Evolutionary conservation across 345 rosid genomes (phyloP), one percentile per base, ranked within the genome.

Genomic region (Trapa incisa): DNA sequence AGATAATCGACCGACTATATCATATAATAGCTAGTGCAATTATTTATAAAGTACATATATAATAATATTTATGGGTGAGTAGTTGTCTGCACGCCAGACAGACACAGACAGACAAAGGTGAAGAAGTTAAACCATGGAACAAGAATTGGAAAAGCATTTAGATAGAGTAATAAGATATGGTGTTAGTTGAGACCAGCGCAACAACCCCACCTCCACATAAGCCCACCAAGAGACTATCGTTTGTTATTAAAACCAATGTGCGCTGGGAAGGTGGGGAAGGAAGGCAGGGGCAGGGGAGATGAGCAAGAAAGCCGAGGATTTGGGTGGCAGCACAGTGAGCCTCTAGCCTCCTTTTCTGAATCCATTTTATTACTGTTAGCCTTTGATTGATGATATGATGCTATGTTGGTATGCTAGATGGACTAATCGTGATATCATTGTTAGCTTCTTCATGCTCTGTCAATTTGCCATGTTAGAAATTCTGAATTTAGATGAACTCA

Each of bases 241-340:
- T 29, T 42, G 52, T n/a, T 43, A 43, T 42, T 48, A 72, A 67
- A 61, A 45, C 43, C 69, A 47, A 58, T 72, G 75, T 10, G 72
- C 58, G 65, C 39, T 73, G 13, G 64, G 72, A 42, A 64, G 63
- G 66, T 56, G 37, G 76, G 76, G 76, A 38, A 69, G 14, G 69
- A 68, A 56, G 69, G 72, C 22, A 22, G 29, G 29, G 17, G 68
- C 68, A 22, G 29, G 29, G 14, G 72, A 73, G 61, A 65, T 65
- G 6, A 47, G 72, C 60, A 73, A 65, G 72, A 68, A 73, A 36
- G 72, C 76, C 17, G 72, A 16, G 72, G 72, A 73, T 68, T 70
- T 73, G 33, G 54, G 1, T 73, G 76, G 76, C 76, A 65, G 58
- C 72, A 73, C 72, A 3, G 69, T 73, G 17, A 53, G 76, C 57